phyloP scores from a whole-genome alignment of 371 early-diverging fungal species.

The Mucor velutinosus region DNA sequence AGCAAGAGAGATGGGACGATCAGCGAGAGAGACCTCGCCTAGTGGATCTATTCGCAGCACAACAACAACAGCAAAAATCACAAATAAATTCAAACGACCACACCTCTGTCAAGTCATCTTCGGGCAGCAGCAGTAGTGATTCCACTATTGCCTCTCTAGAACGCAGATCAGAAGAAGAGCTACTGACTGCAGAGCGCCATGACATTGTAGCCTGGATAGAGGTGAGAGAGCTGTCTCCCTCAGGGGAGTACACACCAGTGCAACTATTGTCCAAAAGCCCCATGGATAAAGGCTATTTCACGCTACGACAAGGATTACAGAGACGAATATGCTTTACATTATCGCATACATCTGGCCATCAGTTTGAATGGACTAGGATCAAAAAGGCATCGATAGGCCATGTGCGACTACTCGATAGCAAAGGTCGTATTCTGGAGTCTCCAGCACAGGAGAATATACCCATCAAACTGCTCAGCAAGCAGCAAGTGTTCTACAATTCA shows the following conservation, averaged over 20 bases:
- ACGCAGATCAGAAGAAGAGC: constrained; percentile 67
- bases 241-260: constrained; percentile 76
- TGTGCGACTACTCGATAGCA: constrained; percentile 67
- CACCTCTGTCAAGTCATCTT: constrained; percentile 25
- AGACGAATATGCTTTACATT: constrained; percentile 73
- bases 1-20: constrained; percentile 68
- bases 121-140: constrained; percentile 15
- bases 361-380: constrained; percentile 67
- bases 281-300: constrained; percentile 68
- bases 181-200: constrained; percentile 68
- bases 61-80: constrained; percentile 17
- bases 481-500: constrained; percentile 47
- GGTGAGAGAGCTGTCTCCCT: constrained; percentile 65
- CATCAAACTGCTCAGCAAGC: constrained; percentile 53
- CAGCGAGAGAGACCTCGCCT: constrained; percentile 46
- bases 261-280: constrained; percentile 59
- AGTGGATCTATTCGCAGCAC: constrained; percentile 8
- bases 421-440: constrained; percentile 62
- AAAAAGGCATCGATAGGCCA: constrained; percentile 62
- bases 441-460: constrained; percentile 55
- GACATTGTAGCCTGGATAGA: constrained; percentile 73
- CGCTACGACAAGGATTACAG: constrained; percentile 85
- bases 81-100: constrained; percentile 15
- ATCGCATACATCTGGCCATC: constrained; percentile 76
- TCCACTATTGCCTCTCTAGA: constrained; percentile 36